Evolutionary conservation across 139 green algal species (phyloP), one percentile per base, ranked within the genome.

Genomic region (Pedinophyceae sp.): DNA sequence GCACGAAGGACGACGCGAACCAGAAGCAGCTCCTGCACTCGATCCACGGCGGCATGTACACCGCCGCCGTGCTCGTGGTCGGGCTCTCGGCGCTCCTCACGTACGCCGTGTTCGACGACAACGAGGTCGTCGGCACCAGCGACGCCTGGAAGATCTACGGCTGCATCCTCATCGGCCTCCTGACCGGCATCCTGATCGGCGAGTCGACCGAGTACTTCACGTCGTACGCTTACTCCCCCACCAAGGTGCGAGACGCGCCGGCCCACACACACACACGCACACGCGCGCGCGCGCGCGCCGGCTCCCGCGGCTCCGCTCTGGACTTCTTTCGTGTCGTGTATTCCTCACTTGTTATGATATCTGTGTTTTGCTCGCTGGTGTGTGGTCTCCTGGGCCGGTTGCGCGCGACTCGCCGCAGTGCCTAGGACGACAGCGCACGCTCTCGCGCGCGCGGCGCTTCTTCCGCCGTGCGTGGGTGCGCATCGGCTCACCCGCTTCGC

Each of bases 191-290:
- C 52, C 20, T 67, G 26, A 62, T 76, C 40, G 69, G 69, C 26
- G 47, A 46, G 23, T 55, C 54, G 39, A 76, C 68, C 17, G 68
- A 76, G 63, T 76, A 59, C 55, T 76, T 55, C 59, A 76, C 68
- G 10, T 67, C 59, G 15, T 60, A 70, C 57, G 57, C 68, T 4
- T 61, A 57, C 38, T 10, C 18, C 13, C 60, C 52, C 16, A 54
- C 41, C n/a, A n/a, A n/a, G n/a, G 85, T 95, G 40, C 83, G 96
- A 1, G 84, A 87, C 24, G 86, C 95, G 52, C 72, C 89, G 2
- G 97, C 89, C 81, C 72, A 75, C 61, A 97, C 89, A 27, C 20
- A 30, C 15, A 13, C 46, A 7, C 20, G 46, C n/a, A n/a, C n/a
- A n/a, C n/a, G n/a, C n/a, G n/a, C n/a, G n/a, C n/a, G n/a, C n/a